Evolutionary conservation across 768 basidiomycete species (phyloP).

Genomic region (Boletus edulis): DNA sequence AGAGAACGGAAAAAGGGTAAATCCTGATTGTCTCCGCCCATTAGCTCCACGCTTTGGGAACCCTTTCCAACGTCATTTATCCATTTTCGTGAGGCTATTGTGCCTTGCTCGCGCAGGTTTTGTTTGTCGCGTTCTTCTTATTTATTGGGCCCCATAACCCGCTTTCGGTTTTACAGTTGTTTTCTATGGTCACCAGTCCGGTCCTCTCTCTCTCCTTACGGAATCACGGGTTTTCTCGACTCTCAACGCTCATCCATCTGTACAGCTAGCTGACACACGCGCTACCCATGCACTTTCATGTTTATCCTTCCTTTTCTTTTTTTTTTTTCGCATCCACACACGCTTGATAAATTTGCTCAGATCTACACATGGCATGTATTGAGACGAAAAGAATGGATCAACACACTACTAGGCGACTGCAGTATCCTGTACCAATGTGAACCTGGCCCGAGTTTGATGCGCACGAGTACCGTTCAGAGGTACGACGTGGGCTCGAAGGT

Average conservation of each 20-base stretch:
- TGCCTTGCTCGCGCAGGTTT: constrained; percentile 3
- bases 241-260: constrained; percentile 19
- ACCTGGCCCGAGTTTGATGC: background rate
- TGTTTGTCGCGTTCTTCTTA: constrained; percentile 11
- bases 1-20: constrained; percentile 73
- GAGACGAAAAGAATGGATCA: constrained; percentile 4
- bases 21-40: constrained; percentile 40
- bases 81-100: constrained; percentile 11
- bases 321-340: background rate
- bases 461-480: background rate
- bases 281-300: constrained; percentile 8
- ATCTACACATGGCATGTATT: constrained; percentile 21
- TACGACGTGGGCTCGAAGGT: constrained; percentile 5
- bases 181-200: background rate
- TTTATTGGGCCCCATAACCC: constrained; percentile 13
- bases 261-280: constrained; percentile 18
- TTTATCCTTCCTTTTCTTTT: background rate
- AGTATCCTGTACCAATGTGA: background rate
- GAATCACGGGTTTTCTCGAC: constrained; percentile 7
- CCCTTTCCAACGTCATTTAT: constrained; percentile 13
- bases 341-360: constrained; percentile 14
- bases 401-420: constrained; percentile 2
- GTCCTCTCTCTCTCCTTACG: background rate
- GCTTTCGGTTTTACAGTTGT: constrained; percentile 8
- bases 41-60: background rate